A percentile compares a stretch with the other conserved stretches of the same genome.
Conservation (phyloP, 495 filamentous ascomycete genomes). For the Aspergillus bertholletiae region DNA sequence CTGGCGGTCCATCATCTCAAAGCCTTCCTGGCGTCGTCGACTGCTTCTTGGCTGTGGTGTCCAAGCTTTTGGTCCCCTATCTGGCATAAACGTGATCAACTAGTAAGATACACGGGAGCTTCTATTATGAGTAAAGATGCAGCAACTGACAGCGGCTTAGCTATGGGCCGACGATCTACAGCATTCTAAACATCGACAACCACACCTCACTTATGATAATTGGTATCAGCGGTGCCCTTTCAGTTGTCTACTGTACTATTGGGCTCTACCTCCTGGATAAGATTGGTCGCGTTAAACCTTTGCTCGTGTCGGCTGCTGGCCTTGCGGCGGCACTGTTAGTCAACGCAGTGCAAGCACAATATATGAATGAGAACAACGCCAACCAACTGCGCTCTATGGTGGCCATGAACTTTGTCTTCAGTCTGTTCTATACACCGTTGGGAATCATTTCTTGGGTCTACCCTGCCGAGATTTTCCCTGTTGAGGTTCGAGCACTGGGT, state of each 20-base stretch:
- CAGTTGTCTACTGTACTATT: conserved; percentile 28
- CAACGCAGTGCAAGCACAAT: conserved; percentile 13
- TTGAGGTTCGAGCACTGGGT: conserved; percentile 46
- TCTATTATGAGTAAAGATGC: not conserved
- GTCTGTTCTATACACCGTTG: conserved; percentile 17
- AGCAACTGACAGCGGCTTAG: not conserved
- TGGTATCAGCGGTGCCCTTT: conserved; percentile 43
- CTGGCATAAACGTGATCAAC: conserved; percentile 45
- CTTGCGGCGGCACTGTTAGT: conserved; percentile 10
- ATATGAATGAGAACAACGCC: conserved; percentile 8
- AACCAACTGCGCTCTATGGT: conserved; percentile 17
- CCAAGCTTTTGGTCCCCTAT: conserved; percentile 49
- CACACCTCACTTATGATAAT: conserved; percentile 46
- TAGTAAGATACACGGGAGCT: not conserved
- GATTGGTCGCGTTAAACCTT: conserved; percentile 13
- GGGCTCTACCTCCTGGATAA: conserved; percentile 12
- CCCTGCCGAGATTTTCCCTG: conserved; percentile 55
- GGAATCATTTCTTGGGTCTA: conserved; percentile 54
- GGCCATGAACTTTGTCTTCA: conserved; percentile 20
- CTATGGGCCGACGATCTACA: conserved; percentile 52
- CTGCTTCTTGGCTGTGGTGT: conserved; percentile 49
- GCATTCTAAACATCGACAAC: conserved; percentile 45
- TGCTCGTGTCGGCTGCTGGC: conserved; percentile 9
- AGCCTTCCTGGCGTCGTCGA: conserved; percentile 41
- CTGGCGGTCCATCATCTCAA: conserved; percentile 45